A percentile compares a stretch with the other conserved stretches of the same genome.
phyloP scores from a whole-genome alignment of 768 basidiomycete genomes.

The Boletales sp. region DNA sequence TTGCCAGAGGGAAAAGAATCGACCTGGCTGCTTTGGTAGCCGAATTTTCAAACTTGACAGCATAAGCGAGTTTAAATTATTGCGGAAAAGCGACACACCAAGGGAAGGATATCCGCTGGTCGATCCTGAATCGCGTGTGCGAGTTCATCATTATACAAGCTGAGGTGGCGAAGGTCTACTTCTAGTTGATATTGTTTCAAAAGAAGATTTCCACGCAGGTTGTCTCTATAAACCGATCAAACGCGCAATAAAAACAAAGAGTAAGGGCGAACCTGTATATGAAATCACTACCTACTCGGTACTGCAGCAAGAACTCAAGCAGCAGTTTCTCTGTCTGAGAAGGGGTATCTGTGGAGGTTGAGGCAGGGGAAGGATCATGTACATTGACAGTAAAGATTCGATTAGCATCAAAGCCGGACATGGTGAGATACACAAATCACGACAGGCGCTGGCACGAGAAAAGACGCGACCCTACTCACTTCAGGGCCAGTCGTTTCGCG shows the following conservation, averaged over 20 bases:
- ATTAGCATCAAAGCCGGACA: slow-evolving; percentile 89
- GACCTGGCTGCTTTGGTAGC: slow-evolving; percentile 79
- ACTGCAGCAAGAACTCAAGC: slow-evolving; percentile 83
- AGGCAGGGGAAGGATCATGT: slow-evolving; percentile 52
- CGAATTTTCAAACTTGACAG: slow-evolving; percentile 82
- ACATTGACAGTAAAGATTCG: slow-evolving; percentile 79
- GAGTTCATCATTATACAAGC: slow-evolving; percentile 90
- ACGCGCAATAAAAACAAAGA: neutral
- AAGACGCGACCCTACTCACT: slow-evolving; percentile 9
- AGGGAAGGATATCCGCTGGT: slow-evolving; percentile 84
- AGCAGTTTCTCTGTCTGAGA: slow-evolving; percentile 79
- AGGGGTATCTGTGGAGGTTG: slow-evolving; percentile 62
- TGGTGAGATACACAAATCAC: slow-evolving; percentile 25
- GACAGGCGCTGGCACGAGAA: neutral
- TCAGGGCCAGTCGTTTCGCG: slow-evolving; percentile 33
- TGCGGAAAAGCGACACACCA: slow-evolving; percentile 47
- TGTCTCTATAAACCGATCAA: slow-evolving; percentile 52
- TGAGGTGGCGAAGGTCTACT: slow-evolving; percentile 75
- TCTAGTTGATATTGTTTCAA: slow-evolving; percentile 85
- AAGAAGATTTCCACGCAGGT: slow-evolving; percentile 83
- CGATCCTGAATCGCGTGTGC: slow-evolving; percentile 87
- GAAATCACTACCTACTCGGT: slow-evolving; percentile 87
- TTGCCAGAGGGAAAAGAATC: slow-evolving; percentile 79
- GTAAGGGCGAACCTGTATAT: slow-evolving; percentile 68
- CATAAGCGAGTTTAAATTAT: neutral